Conservation (phyloP, 1,139 yeast genomes). For the Taphrina communis region DNA sequence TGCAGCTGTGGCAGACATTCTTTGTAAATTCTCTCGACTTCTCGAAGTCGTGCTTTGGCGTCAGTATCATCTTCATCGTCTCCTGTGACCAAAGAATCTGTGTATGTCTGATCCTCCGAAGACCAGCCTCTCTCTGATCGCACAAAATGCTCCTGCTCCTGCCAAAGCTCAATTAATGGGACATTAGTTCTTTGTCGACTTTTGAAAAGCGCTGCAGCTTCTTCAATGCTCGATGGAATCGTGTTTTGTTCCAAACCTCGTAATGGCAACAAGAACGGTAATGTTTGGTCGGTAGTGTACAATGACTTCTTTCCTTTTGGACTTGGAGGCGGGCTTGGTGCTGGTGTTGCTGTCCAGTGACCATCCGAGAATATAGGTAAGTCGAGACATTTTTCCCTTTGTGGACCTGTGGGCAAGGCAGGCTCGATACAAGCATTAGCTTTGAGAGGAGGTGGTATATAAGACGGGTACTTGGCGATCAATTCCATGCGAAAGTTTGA, state of each 20-base stretch:
- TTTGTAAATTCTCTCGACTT: conserved; percentile 21
- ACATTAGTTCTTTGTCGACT: conserved; percentile 69
- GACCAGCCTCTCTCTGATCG: conserved; percentile 75
- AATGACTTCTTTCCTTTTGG: conserved; percentile 69
- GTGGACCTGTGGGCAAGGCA: neutral
- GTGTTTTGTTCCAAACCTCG: conserved; percentile 51
- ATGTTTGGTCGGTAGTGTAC: conserved; percentile 77
- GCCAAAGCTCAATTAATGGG: conserved; percentile 71
- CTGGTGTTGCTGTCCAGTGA: conserved; percentile 53
- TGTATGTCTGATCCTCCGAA: neutral
- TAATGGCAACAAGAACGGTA: conserved; percentile 78
- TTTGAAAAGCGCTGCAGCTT: conserved; percentile 71
- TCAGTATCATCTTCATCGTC: conserved; percentile 11
- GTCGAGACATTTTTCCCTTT: conserved; percentile 5
- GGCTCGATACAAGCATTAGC: neutral
- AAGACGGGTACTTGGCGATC: conserved; percentile 74
- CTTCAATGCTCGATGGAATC: conserved; percentile 77
- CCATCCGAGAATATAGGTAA: conserved; percentile 26
- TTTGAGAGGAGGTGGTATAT: conserved; percentile 53
- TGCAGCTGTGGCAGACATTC: conserved; percentile 34
- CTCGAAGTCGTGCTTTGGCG: conserved; percentile 8
- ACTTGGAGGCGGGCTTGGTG: conserved; percentile 53
- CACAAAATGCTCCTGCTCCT: conserved; percentile 72
- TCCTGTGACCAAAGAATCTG: neutral
- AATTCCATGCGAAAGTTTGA: conserved; percentile 78